phyloP scores from a whole-genome alignment of 148 eudicot genomes.

The Nepenthes gracilis region DNA sequence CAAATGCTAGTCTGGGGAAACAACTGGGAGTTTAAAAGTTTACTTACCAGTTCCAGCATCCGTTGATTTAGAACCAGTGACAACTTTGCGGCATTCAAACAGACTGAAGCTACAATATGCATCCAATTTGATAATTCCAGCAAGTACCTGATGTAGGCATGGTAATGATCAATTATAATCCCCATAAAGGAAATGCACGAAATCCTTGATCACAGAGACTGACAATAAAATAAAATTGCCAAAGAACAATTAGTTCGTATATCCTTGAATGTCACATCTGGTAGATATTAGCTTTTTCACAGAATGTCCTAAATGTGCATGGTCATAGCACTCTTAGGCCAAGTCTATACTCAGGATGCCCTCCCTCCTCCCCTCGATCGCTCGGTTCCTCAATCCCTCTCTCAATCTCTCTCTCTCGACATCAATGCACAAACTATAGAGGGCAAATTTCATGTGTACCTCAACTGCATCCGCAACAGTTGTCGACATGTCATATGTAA shows the following conservation, averaged over 20 bases:
- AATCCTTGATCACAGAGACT: too few species aligned
- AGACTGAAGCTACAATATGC: slow-evolving; percentile 87
- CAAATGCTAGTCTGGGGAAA: background rate
- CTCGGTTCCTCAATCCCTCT: too few species aligned
- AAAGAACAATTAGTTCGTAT: too few species aligned
- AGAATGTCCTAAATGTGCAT: too few species aligned
- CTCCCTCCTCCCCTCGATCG: too few species aligned
- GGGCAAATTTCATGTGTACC: slow-evolving; percentile 30
- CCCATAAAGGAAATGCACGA: background rate
- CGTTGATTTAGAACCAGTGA: slow-evolving; percentile 69
- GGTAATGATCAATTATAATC: slow-evolving; percentile 6
- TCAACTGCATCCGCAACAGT: slow-evolving; percentile 96
- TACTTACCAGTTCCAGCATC: slow-evolving; percentile 79
- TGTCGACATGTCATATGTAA: slow-evolving; percentile 90
- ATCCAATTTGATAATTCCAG: slow-evolving; percentile 82
- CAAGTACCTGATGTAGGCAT: slow-evolving; percentile 67
- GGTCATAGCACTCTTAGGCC: too few species aligned
- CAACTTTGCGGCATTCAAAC: slow-evolving; percentile 91
- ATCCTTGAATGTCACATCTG: too few species aligned
- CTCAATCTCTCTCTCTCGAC: too few species aligned
- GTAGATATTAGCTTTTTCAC: too few species aligned
- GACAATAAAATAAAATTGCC: too few species aligned
- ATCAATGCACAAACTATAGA: background rate
- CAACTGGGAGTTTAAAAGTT: background rate
- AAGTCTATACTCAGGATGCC: too few species aligned